Evolutionary conservation across 2,329 filamentous ascomycete species (phyloP).

Genomic region (Xylaria sp.): DNA sequence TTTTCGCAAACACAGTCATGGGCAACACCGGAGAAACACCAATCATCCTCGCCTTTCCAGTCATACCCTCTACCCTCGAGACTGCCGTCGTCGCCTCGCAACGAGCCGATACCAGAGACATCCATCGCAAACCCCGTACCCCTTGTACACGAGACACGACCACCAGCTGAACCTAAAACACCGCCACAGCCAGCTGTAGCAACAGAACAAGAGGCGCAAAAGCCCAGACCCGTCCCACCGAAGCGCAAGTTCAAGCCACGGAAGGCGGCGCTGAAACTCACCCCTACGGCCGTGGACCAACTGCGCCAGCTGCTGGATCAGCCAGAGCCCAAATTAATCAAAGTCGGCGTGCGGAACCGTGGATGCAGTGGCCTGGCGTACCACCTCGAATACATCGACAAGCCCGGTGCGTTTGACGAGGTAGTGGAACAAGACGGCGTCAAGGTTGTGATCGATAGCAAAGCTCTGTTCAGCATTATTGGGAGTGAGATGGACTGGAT

Average conservation of each 20-base stretch:
- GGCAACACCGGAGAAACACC: conserved; percentile 46
- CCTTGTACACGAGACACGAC: conserved; percentile 65
- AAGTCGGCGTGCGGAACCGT: conserved; percentile 92
- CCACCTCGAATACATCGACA: conserved; percentile 94
- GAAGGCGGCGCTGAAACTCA: conserved; percentile 92
- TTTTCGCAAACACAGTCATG: conserved; percentile 53
- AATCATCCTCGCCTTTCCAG: conserved; percentile 57
- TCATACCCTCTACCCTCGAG: conserved; percentile 61
- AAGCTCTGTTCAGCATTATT: conserved; percentile 97
- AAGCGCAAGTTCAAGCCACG: conserved; percentile 78
- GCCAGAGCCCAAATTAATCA: conserved; percentile 91
- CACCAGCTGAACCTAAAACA: conserved; percentile 48
- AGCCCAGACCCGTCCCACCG: conserved; percentile 67
- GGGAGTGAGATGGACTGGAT: conserved; percentile 99
- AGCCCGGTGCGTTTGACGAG: conserved; percentile 88
- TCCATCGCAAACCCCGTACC: conserved; percentile 62
- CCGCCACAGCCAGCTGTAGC: conserved; percentile 53
- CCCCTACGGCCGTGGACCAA: conserved; percentile 81
- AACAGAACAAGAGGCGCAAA: conserved; percentile 74
- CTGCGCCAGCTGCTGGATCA: conserved; percentile 81
- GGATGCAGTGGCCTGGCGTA: conserved; percentile 96
- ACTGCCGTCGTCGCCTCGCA: conserved; percentile 55
- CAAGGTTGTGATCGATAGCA: conserved; percentile 95
- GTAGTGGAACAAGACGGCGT: conserved; percentile 95
- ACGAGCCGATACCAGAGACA: conserved; percentile 58